Evolutionary conservation across 2,329 filamentous ascomycete genomes (phyloP).

Genomic region (Ophiognomonia clavigignenti-juglandacearum): DNA sequence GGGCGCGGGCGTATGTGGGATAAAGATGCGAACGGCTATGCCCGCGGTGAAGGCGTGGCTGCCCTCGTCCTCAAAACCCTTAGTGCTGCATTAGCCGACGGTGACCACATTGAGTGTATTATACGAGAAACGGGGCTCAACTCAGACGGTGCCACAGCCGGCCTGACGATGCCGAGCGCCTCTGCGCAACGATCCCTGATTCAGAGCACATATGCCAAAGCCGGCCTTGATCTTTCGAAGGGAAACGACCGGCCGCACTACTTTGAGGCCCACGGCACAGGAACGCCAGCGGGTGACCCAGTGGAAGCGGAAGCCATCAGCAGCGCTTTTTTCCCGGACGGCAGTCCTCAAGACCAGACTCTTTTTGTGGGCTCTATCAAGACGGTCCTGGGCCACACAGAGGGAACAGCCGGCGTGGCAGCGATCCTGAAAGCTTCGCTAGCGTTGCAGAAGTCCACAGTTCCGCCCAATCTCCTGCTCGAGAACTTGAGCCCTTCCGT

Average conservation of each 20-base stretch:
- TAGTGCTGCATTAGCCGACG: conserved; percentile 44
- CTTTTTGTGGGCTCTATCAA: conserved; percentile 29
- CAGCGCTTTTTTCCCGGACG: conserved; percentile 26
- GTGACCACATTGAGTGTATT: conserved; percentile 38
- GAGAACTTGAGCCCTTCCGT: conserved; percentile 29
- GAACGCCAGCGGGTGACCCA: conserved; percentile 35
- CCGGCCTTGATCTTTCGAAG: no score
- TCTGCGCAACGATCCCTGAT: no score
- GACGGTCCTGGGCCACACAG: conserved; percentile 34
- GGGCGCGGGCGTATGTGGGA: conserved; percentile 36
- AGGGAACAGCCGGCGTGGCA: conserved; percentile 36
- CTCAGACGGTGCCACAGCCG: conserved; percentile 43
- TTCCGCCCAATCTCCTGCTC: conserved; percentile 33
- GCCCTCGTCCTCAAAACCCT: conserved; percentile 47
- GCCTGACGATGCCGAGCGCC: conserved; percentile 54
- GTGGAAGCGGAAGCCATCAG: conserved; percentile 37
- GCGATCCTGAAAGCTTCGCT: conserved; percentile 32
- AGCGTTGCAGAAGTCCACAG: conserved; percentile 27
- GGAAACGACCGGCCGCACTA: conserved; percentile 40
- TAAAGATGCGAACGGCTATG: conserved; percentile 47
- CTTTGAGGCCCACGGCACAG: conserved; percentile 41
- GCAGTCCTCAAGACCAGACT: conserved; percentile 9
- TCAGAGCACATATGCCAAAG: no score
- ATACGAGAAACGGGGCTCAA: conserved; percentile 44
- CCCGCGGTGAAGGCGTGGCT: conserved; percentile 49